Base-by-base conservation (phyloP, 805 yeast species). In the Yarrowia yakushimensis region DNA sequence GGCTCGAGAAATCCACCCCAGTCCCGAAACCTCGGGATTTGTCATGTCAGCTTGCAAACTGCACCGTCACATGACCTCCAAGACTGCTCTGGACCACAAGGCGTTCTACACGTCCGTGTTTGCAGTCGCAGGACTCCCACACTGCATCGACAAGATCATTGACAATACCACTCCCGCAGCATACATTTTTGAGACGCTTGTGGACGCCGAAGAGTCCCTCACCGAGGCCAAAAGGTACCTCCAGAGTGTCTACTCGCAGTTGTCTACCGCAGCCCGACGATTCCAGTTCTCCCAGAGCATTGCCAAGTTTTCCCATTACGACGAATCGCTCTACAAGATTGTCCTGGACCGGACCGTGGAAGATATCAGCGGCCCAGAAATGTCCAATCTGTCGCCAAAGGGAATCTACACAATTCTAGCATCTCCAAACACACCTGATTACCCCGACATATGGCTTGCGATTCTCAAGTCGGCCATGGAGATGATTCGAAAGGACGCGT, bases 381-480 rank as follows among this genome's bases (percentile, higher is more conserved):
- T 23, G 33, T 23, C 33, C 2, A 52, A 52, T 13, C 23, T 52
- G 18, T 34, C 59, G 1, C 59, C 59, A 6, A 23, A 17, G 18
- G 33, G 31, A 12, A 52, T 52, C 28, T 52, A 52, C 59, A 25
- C 59, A 8, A 36, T 52, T 18, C 43, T 52, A 9, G 59, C 59
- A 1, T 20, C 43, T 6, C 31, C 42, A 6, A 52, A 34, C 17
- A 17, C 20, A 18, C 59, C 59, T 9, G 25, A 22, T 3, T 17
- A 34, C 17, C 31, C 42, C 3, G 59, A 52, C 4, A 23, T 17
- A 3, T 52, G 59, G 59, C 3, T 52, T 7, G n/a, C 59, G 2
- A 36, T 52, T 36, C 43, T 52, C 33, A 34, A 18, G 17, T 17
- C 25, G 0, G 59, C 33, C 8, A 23, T 43, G 1, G 59, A 52